phyloP scores from a whole-genome alignment of 2,329 filamentous ascomycete genomes.

The Westerdykella sp. region DNA sequence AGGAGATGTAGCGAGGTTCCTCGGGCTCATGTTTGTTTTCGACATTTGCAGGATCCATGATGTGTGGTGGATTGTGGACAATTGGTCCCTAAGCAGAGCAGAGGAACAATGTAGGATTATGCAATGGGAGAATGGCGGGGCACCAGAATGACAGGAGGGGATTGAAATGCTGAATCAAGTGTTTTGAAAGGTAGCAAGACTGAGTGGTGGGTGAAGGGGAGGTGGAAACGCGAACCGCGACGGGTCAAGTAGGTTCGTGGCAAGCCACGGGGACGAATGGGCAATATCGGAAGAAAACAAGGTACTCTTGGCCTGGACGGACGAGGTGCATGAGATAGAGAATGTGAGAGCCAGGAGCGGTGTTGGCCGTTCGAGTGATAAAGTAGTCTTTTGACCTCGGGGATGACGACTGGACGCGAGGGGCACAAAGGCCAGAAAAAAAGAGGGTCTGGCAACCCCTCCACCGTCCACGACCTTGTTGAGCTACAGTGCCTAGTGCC shows the following conservation, averaged over 20 bases:
- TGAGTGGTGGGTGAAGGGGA: neutral
- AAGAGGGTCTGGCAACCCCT: neutral
- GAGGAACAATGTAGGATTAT: neutral
- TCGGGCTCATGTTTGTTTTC: constrained; percentile 33
- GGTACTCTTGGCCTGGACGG: neutral
- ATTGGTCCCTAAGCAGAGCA: no score
- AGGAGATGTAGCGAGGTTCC: constrained; percentile 49
- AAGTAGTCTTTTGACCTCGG: constrained; percentile 4
- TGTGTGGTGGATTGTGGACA: neutral
- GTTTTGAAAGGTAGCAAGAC: neutral
- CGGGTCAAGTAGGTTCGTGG: neutral
- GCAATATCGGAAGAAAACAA: neutral
- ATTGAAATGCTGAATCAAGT: neutral
- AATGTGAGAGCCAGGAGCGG: neutral
- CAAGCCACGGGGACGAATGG: no score
- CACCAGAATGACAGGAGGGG: neutral
- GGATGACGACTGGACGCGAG: constrained; percentile 5
- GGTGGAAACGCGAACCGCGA: neutral
- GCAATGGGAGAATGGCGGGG: neutral
- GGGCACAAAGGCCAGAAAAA: neutral
- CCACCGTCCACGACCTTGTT: constrained; percentile 1
- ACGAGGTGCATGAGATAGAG: neutral
- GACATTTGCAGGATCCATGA: constrained; percentile 34
- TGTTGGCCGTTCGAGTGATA: neutral
- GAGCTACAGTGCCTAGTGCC: constrained; percentile 7